Evolutionary conservation across 305 asterid genomes (phyloP).

Genomic region (Euphrasia arctica): DNA sequence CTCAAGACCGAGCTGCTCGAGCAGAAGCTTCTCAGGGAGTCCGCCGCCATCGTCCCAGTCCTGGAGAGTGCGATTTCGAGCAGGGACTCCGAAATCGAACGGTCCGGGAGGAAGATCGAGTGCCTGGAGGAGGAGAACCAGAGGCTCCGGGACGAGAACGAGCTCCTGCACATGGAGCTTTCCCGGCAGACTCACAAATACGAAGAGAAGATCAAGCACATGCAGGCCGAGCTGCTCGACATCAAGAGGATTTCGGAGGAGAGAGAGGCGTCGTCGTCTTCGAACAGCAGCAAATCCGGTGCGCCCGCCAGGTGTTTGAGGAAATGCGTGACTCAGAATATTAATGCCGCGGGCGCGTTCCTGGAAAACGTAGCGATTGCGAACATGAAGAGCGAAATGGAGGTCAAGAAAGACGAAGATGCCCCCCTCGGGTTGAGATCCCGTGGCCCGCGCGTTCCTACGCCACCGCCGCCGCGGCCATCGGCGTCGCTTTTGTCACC

Average conservation of each 20-base stretch:
- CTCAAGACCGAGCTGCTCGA: constrained; percentile 75
- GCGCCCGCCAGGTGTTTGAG: constrained; percentile 33
- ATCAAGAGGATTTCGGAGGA: constrained; percentile 47
- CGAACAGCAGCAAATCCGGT: constrained; percentile 25
- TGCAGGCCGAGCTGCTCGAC: constrained; percentile 66
- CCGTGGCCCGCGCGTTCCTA: constrained; percentile 78
- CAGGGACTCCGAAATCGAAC: constrained; percentile 63
- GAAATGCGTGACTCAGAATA: constrained; percentile 39
- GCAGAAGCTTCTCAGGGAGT: constrained; percentile 64
- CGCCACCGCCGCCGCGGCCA: constrained; percentile 93
- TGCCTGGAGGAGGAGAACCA: constrained; percentile 82
- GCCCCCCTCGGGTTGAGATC: constrained; percentile 47
- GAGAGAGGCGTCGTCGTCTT: constrained; percentile 36
- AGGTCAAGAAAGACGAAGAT: constrained; percentile 47
- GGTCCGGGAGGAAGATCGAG: constrained; percentile 50
- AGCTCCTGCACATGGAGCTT: constrained; percentile 63
- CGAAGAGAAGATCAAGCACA: constrained; percentile 50
- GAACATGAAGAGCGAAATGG: constrained; percentile 32
- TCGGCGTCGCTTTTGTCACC: constrained; percentile 45
- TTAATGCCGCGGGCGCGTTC: neutral
- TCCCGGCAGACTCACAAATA: constrained; percentile 54
- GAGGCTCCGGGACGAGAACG: constrained; percentile 69
- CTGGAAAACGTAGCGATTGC: constrained; percentile 10
- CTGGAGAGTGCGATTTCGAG: constrained; percentile 57
- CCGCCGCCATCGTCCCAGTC: constrained; percentile 73